These are phyloP conservation scores for Suillus hirtellus DNA, from an alignment of 768 basidiomycete genomes.

Conservation along the genomic window DNA sequence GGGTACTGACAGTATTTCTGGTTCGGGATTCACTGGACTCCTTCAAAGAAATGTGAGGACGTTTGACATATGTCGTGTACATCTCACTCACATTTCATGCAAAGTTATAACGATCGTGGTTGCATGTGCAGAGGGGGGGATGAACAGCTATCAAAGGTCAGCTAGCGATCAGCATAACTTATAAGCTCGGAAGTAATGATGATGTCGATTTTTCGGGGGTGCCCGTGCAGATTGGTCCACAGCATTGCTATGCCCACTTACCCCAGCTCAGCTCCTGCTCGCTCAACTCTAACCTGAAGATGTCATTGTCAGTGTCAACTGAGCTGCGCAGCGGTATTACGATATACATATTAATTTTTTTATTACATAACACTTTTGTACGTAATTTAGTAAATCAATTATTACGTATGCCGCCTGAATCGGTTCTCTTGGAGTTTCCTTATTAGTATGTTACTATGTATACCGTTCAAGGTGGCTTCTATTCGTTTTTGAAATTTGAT, in stretches of 20 bases:
- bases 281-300: no score
- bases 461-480: not conserved
- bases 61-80: not conserved
- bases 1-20: not conserved
- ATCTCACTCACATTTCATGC: not conserved
- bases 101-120: not conserved
- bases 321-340: no score
- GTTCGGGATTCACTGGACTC: not conserved
- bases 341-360: no score
- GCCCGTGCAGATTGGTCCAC: no score
- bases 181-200: no score
- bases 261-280: no score
- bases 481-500: not conserved
- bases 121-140: not conserved
- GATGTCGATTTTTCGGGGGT: no score
- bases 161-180: not conserved
- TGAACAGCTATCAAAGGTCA: not conserved
- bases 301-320: no score
- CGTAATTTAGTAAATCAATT: no score
- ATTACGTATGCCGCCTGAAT: no score
- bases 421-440: not conserved
- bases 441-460: not conserved
- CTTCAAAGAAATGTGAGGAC: not conserved
- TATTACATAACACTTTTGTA: no score
- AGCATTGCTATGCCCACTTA: no score